Percentiles rank a stretch among this genome's conserved stretches.
Evolutionary conservation across 768 basidiomycete genomes (phyloP).

Genomic region (Omphalotus guepiniiformis): DNA sequence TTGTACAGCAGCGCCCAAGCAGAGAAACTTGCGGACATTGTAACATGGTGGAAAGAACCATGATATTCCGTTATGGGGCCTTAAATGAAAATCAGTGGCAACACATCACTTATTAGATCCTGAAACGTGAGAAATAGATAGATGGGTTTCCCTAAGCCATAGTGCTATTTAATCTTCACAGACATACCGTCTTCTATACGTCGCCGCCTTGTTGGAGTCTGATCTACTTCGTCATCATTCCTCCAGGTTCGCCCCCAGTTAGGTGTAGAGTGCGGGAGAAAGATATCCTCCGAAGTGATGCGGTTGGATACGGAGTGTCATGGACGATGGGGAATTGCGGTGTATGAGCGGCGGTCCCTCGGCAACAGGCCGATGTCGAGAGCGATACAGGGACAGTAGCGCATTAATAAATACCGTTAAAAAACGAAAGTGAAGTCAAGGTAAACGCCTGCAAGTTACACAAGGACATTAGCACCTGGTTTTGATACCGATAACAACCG

Average conservation of each 20-base stretch:
- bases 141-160: no score
- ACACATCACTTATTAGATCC: no score
- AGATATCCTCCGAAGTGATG: constrained; percentile 45
- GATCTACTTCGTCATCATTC: constrained; percentile 18
- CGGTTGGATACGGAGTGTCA: constrained; percentile 36
- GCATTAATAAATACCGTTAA: constrained; percentile 78
- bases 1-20: no score
- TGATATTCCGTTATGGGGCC: no score
- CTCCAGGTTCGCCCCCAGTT: constrained; percentile 42
- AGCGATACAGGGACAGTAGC: constrained; percentile 73
- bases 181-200: constrained; percentile 32
- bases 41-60: no score
- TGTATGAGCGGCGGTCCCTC: constrained; percentile 29
- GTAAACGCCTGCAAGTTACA: constrained; percentile 78
- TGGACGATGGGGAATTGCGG: constrained; percentile 37
- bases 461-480: no score
- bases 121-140: no score
- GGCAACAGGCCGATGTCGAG: constrained; percentile 49
- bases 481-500: no score
- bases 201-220: constrained; percentile 27
- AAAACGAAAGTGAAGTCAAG: constrained; percentile 70
- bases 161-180: constrained; percentile 33
- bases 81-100: no score
- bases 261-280: constrained; percentile 45
- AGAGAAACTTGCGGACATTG: no score